Evolutionary conservation across 106 monocot genomes (phyloP).

Genomic region (Triglochin maritima): DNA sequence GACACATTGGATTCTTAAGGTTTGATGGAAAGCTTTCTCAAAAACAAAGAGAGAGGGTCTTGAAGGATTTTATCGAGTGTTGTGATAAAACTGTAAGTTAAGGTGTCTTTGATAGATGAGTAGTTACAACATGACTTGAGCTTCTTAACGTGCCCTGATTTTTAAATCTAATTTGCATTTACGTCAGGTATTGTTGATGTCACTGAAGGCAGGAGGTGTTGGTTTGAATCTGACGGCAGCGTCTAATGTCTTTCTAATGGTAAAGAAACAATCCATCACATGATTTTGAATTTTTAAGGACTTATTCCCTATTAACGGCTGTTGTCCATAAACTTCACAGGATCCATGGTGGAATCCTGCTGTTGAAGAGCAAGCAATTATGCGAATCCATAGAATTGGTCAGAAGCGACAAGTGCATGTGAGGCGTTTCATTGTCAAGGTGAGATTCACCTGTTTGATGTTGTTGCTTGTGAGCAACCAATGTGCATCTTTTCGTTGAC

Average conservation of each 20-base stretch:
- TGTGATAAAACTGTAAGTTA: slow-evolving; percentile 32
- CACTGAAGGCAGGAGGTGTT: slow-evolving; percentile 87
- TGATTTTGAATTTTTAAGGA: not conserved
- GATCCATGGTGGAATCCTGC: slow-evolving; percentile 99
- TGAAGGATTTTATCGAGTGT: slow-evolving; percentile 68
- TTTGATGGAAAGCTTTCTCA: slow-evolving; percentile 70
- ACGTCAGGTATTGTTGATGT: slow-evolving; percentile 48
- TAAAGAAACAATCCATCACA: slow-evolving; percentile 4
- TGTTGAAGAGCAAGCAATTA: slow-evolving; percentile 94
- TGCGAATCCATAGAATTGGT: slow-evolving; percentile 84
- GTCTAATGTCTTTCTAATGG: slow-evolving; percentile 86
- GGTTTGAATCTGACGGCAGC: slow-evolving; percentile 88
- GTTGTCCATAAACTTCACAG: slow-evolving; percentile 12
- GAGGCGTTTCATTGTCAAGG: slow-evolving; percentile 82
- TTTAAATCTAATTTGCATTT: too few relatives aligned
- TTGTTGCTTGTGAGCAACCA: too few relatives aligned
- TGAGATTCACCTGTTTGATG: slow-evolving; percentile 2
- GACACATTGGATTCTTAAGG: slow-evolving; percentile 37
- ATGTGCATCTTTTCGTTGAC: too few relatives aligned
- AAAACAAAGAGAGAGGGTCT: slow-evolving; percentile 56
- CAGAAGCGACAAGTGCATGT: slow-evolving; percentile 73
- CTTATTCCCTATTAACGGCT: not conserved
- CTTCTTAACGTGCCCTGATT: too few relatives aligned
- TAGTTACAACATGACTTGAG: too few relatives aligned
- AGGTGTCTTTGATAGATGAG: too few relatives aligned